Evolutionary conservation across 192 early-diverging fungal species (phyloP), one percentile per base, ranked within the genome.

Genomic region (Thamnidium elegans): DNA sequence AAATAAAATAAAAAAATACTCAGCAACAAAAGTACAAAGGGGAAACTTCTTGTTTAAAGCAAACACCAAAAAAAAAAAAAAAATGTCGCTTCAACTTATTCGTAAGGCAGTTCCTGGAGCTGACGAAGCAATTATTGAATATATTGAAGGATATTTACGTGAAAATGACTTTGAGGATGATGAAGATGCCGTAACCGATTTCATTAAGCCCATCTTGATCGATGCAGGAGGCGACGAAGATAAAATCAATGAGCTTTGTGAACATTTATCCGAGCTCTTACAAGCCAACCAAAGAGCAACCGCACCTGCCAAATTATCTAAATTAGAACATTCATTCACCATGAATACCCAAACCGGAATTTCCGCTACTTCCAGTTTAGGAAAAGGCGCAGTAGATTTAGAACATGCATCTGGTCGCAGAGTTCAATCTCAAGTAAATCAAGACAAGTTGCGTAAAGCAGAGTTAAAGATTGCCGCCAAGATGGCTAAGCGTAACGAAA

Each of bases 401-500:
- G 82, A 90, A 31, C 78, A 87, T 36, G 76, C 86, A 5, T 70
- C 68, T 48, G 89, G 89, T 36, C 85, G 88, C 34, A 77, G 75
- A 34, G 76, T 90, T 56, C 80, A 84, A 13, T 87, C 87, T 34
- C 88, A 90, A 76, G 91, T 91, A 7, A 88, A 90, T 55, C 71
- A 86, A 44, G 79, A 86, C 58, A 97, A 95, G 77, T 80, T 97
- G 64, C 83, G 89, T 62, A 93, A 94, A 68, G 94, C 94, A 30
- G 95, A 99, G 79, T 85, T 85, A 42, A 94, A 94, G 73, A 89
- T 94, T 72, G 92, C 89, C 9, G 84, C 88, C 58, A 99, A 99
- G 84, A 85, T 92, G 62, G 90, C 89, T 50, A 91, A 91, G 67
- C 88, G 94, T 31, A 86, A 85, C 3, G 81, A 80, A 17, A 79